Percentiles rank a stretch among this genome's conserved stretches.
phyloP scores from a whole-genome alignment of 768 basidiomycete species.

The Russula sp. region DNA sequence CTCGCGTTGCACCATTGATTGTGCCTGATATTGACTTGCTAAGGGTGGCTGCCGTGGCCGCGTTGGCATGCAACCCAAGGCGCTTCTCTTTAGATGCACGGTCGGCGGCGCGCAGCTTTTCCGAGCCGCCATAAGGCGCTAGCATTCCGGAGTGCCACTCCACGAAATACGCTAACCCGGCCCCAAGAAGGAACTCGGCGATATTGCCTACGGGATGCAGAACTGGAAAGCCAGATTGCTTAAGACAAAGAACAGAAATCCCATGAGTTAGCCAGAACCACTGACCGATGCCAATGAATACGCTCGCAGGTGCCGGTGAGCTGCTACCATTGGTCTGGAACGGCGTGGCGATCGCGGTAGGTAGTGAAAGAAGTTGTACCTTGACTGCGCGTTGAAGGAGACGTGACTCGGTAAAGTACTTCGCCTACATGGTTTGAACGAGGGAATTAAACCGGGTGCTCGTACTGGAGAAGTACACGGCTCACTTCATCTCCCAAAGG shows the following conservation, averaged over 20 bases:
- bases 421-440: slow-evolving; percentile 47
- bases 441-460: background rate
- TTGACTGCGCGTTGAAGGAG: slow-evolving; percentile 74
- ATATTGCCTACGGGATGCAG: slow-evolving; percentile 93
- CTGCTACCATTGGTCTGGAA: slow-evolving; percentile 57
- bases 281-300: slow-evolving; percentile 84
- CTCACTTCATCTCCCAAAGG: slow-evolving; percentile 84
- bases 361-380: slow-evolving; percentile 72
- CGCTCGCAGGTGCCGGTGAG: slow-evolving; percentile 61
- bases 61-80: slow-evolving; percentile 58
- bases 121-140: slow-evolving; percentile 75
- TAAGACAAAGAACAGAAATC: background rate
- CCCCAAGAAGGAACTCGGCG: slow-evolving; percentile 77
- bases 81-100: slow-evolving; percentile 71
- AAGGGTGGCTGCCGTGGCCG: slow-evolving; percentile 40
- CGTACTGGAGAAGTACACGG: slow-evolving; percentile 1
- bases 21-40: slow-evolving; percentile 35
- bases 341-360: slow-evolving; percentile 69
- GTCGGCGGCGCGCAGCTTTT: slow-evolving; percentile 80
- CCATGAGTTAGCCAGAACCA: slow-evolving; percentile 9
- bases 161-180: slow-evolving; percentile 84
- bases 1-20: slow-evolving; percentile 37
- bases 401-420: slow-evolving; percentile 87
- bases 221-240: slow-evolving; percentile 34
- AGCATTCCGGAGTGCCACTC: slow-evolving; percentile 99